These are phyloP conservation scores for Metarhizium rileyi DNA, from an alignment of 2,329 filamentous ascomycete genomes.

Conservation along the genomic window DNA sequence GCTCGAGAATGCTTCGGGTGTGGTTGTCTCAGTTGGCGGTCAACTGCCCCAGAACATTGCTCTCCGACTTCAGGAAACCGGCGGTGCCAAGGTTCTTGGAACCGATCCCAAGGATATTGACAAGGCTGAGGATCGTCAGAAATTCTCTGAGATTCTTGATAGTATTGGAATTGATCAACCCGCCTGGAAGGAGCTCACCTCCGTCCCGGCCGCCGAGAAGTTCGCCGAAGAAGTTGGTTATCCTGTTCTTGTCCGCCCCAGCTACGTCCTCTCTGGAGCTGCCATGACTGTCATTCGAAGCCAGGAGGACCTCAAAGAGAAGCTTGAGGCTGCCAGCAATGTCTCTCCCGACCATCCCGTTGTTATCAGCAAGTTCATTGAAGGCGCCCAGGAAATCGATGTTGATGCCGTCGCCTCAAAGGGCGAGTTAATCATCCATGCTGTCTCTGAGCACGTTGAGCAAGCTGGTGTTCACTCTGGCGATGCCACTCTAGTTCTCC, in stretches of 20 bases:
- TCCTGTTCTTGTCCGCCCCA: constrained; percentile 88
- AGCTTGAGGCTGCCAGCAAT: constrained; percentile 79
- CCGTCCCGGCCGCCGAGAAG: constrained; percentile 72
- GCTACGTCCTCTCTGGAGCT: constrained; percentile 92
- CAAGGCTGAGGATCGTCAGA: constrained; percentile 95
- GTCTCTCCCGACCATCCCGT: constrained; percentile 96
- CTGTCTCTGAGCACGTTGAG: constrained; percentile 91
- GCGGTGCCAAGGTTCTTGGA: constrained; percentile 81
- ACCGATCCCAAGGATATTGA: constrained; percentile 93
- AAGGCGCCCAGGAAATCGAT: constrained; percentile 92
- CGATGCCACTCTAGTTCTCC: constrained; percentile 88
- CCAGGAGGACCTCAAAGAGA: constrained; percentile 84
- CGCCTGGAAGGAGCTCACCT: constrained; percentile 94
- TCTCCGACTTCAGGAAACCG: constrained; percentile 82
- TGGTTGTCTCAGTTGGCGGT: constrained; percentile 91
- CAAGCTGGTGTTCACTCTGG: constrained; percentile 97
- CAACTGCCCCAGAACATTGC: constrained; percentile 98
- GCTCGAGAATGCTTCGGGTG: constrained; percentile 72
- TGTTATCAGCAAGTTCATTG: constrained; percentile 97
- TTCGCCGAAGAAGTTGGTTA: constrained; percentile 84
- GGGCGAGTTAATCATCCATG: constrained; percentile 82
- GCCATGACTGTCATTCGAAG: constrained; percentile 96
- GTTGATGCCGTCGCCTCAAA: constrained; percentile 84
- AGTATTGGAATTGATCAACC: constrained; percentile 96
- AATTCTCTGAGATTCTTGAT: constrained; percentile 95